Percentiles rank a stretch among this genome's conserved stretches.
phyloP scores from a whole-genome alignment of 1,284 basidiomycete species.

The Rhodofomes roseus region DNA sequence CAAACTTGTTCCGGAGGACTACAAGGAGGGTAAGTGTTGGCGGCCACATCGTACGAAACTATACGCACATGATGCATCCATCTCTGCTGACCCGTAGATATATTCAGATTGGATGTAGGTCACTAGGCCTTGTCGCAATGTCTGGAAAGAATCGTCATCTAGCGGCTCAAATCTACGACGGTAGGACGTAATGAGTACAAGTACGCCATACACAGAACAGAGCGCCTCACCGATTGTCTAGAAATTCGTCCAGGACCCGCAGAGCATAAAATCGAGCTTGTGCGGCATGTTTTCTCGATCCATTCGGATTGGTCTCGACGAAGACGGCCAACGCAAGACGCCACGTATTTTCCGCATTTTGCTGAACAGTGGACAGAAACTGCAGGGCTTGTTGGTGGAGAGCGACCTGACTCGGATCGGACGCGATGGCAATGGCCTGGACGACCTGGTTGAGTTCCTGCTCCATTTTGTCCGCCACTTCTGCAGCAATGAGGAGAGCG shows the following conservation, averaged over 20 bases:
- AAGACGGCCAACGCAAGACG: constrained; percentile 73
- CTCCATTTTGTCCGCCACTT: constrained; percentile 44
- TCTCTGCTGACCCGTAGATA: constrained; percentile 72
- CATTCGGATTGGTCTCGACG: constrained; percentile 55
- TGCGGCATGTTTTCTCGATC: constrained; percentile 61
- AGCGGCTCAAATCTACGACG: constrained; percentile 61
- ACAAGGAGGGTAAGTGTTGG: constrained; percentile 3
- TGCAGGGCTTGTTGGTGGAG: constrained; percentile 79
- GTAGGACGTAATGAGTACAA: constrained; percentile 3
- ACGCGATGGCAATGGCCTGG: constrained; percentile 81
- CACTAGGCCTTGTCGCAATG: constrained; percentile 66
- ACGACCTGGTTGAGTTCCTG: constrained; percentile 73
- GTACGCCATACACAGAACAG: not conserved
- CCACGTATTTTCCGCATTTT: constrained; percentile 77
- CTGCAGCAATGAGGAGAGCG: not conserved
- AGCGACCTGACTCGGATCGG: constrained; percentile 65
- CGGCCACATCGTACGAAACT: not conserved
- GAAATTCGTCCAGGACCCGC: constrained; percentile 81
- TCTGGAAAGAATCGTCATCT: constrained; percentile 65
- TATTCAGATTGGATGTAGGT: constrained; percentile 81
- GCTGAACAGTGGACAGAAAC: constrained; percentile 76
- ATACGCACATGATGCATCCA: constrained; percentile 66
- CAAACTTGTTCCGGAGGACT: constrained; percentile 97
- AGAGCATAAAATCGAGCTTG: constrained; percentile 85
- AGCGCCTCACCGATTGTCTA: constrained; percentile 73